Evolutionary conservation across 176 grass and related monocot genomes (phyloP).

Genomic region (Avena atlantica): DNA sequence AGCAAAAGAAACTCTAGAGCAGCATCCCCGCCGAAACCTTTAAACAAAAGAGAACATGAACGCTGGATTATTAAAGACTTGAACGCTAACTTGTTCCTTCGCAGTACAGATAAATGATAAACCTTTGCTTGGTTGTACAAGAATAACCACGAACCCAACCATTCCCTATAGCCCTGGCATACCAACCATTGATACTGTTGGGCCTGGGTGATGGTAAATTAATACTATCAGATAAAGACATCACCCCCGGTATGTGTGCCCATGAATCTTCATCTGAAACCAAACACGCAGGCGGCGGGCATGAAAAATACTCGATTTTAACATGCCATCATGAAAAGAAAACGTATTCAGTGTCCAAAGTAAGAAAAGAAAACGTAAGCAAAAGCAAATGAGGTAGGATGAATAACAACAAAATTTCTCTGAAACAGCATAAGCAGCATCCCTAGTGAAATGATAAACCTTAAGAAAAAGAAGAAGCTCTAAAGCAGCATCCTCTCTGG

Average conservation of each 20-base stretch:
- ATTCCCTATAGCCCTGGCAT: not conserved
- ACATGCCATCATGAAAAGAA: not conserved
- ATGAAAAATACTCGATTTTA: not conserved
- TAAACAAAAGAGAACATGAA: too few species aligned
- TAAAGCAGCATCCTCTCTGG: too few species aligned
- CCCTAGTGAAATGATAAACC: too few species aligned
- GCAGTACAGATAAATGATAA: not conserved
- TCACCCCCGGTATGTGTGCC: not conserved
- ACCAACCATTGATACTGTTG: not conserved
- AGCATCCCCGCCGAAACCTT: too few species aligned
- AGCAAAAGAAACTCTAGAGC: too few species aligned
- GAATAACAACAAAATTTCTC: too few species aligned
- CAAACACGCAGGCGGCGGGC: not conserved
- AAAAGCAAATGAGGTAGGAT: not conserved
- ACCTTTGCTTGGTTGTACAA: not conserved
- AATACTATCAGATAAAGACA: slow-evolving; percentile 1
- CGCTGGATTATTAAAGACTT: too few species aligned
- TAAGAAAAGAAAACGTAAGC: not conserved
- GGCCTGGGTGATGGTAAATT: not conserved
- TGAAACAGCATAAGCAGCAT: too few species aligned
- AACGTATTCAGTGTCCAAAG: not conserved
- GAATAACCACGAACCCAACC: not conserved
- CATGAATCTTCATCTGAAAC: not conserved
- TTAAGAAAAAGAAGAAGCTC: too few species aligned
- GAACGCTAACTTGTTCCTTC: too few species aligned